phyloP scores from a whole-genome alignment of 2,329 filamentous ascomycete species.

The Colletotrichum sp. region DNA sequence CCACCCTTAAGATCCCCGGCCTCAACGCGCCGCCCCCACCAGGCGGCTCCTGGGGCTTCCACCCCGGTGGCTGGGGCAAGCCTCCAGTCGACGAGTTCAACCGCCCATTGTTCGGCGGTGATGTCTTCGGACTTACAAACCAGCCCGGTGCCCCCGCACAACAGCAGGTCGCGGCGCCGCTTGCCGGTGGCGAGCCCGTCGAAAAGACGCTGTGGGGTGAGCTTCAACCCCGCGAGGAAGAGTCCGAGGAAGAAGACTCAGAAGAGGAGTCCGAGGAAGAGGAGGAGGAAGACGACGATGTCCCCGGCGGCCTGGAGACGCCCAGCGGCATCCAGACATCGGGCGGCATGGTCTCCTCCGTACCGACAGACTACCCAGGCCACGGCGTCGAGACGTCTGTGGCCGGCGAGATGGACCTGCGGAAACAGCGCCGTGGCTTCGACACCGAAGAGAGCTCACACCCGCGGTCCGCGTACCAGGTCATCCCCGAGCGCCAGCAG shows the following conservation, averaged over 20 bases:
- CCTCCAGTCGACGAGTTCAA: conserved; percentile 95
- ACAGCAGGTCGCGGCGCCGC: conserved; percentile 36
- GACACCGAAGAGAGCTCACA: conserved; percentile 83
- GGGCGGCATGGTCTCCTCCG: conserved; percentile 78
- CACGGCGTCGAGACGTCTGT: conserved; percentile 75
- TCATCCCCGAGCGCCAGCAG: conserved; percentile 87
- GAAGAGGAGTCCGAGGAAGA: conserved; percentile 78
- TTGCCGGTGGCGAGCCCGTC: conserved; percentile 72
- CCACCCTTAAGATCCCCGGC: conserved; percentile 91
- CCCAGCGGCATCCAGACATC: conserved; percentile 81
- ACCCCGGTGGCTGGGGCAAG: conserved; percentile 94
- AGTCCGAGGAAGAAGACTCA: conserved; percentile 73
- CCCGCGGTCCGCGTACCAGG: conserved; percentile 83
- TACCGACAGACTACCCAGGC: conserved; percentile 79
- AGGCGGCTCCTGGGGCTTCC: conserved; percentile 92
- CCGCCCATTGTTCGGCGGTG: conserved; percentile 88
- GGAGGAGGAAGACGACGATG: conserved; percentile 65
- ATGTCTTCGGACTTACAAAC: conserved; percentile 82
- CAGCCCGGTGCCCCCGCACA: conserved; percentile 40
- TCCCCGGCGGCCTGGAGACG: conserved; percentile 72
- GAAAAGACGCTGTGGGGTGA: conserved; percentile 94
- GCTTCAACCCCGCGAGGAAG: conserved; percentile 79
- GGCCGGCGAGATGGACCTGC: conserved; percentile 86
- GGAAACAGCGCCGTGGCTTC: conserved; percentile 83
- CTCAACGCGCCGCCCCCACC: conserved; percentile 91